phyloP scores from a whole-genome alignment of 495 filamentous ascomycete genomes.

The Lasiosphaeris hirsuta region DNA sequence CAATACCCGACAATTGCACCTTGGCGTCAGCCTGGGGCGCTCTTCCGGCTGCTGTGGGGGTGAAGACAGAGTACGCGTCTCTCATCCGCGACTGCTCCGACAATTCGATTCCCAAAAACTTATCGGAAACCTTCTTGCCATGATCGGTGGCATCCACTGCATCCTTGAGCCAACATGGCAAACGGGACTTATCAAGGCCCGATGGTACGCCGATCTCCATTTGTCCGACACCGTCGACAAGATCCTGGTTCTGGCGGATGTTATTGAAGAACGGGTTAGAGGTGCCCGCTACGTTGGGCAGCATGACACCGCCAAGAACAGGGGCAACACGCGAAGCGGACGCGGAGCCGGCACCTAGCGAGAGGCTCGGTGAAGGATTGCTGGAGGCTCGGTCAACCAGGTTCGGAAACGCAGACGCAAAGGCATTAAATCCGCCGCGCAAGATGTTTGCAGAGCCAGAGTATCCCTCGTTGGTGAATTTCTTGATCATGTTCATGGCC shows the following conservation, averaged over 20 bases:
- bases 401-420: conserved; percentile 45
- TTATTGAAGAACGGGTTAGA: conserved; percentile 93
- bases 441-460: conserved; percentile 68
- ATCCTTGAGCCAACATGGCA: conserved; percentile 76
- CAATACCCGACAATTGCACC: conserved; percentile 77
- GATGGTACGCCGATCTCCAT: conserved; percentile 71
- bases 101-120: conserved; percentile 79
- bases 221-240: conserved; percentile 90
- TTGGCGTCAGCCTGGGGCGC: conserved; percentile 6
- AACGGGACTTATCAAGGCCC: conserved; percentile 47
- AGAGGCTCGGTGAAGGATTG: conserved; percentile 36
- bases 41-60: conserved; percentile 30
- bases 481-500: conserved; percentile 81
- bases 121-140: conserved; percentile 76
- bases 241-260: conserved; percentile 94
- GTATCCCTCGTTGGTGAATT: conserved; percentile 86
- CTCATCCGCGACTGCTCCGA: conserved; percentile 88
- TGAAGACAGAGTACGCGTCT: conserved; percentile 68
- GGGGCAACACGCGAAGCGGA: conserved; percentile 52
- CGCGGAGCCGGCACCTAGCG: conserved; percentile 32
- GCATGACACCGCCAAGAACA: conserved; percentile 79
- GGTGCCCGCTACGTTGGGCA: conserved; percentile 64
- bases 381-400: conserved; percentile 46
- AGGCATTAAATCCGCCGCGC: conserved; percentile 54
- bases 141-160: conserved; percentile 63